Evolutionary conservation across 1,284 basidiomycete species (phyloP), one percentile per base, ranked within the genome.

Genomic region (Laetiporus sulphureus): DNA sequence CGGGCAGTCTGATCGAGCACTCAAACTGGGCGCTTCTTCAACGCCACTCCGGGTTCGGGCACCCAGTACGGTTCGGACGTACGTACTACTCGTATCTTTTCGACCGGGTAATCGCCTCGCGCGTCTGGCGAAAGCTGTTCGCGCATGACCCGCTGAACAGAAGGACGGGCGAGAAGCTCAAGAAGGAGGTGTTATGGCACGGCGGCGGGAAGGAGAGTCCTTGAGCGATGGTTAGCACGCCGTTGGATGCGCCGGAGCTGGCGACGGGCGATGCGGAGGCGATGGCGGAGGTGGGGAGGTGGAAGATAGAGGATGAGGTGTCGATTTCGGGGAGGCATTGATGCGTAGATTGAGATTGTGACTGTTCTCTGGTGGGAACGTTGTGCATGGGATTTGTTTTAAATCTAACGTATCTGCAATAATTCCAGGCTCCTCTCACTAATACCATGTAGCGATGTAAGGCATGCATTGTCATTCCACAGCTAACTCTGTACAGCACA

Each of bases 71-170:
- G 1, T 99, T 99, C 56, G 94, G 95, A 5, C 91, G 94, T 6
- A 96, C 91, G 1, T 99, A 99, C 64, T 99, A 99, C 59, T 93
- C 91, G 12, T 99, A 99, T 61, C 72, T 98, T 5, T 92, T 99
- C 52, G 96, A 98, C 55, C 79, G 94, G 3, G 92, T 91, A 3
- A 96, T 99, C 46, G 95, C 96, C 0, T 87, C 88, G 10, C 77
- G 87, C 29, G 82, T 98, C 1, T 99, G 91, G 87, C 64, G 69
- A 10, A 72, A 80, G 15, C 68, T 96, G 0, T 98, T 99, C 56
- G 66, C 67, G 1, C 47, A 50, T 1, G 68, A 83, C 33, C 86
- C 87, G 0, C 61, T 92, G 15, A 71, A 72, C 46, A 65, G 80
- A 22, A 73, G 68, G 44, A 70, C 68, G 35, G 88, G 95, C 0